A percentile compares a stretch with the other conserved stretches of the same genome.
Evolutionary conservation across 345 rosid species (phyloP).

Genomic region (Citropsis articulata): DNA sequence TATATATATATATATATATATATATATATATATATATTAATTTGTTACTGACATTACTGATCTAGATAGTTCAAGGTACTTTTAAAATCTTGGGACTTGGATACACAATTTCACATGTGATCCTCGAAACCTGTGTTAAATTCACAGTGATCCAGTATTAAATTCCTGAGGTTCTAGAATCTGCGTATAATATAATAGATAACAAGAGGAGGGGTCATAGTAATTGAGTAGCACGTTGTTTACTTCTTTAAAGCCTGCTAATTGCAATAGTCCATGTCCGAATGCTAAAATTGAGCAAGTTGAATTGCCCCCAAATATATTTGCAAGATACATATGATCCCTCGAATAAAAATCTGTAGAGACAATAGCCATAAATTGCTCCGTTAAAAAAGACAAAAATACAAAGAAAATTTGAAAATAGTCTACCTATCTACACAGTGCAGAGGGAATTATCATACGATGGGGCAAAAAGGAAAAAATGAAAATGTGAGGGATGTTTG

Average conservation of each 20-base stretch:
- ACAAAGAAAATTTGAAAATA: background rate
- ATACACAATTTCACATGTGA: too few species aligned
- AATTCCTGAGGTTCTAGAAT: too few species aligned
- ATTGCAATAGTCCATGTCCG: background rate
- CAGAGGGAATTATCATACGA: constrained; percentile 9
- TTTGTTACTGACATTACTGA: too few species aligned
- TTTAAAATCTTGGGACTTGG: too few species aligned
- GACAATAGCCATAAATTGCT: background rate
- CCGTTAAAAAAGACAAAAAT: background rate
- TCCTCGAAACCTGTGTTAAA: too few species aligned
- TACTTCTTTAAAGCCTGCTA: background rate
- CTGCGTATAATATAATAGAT: too few species aligned
- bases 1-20: too few species aligned
- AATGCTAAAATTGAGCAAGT: background rate
- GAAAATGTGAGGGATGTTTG: constrained; percentile 7
- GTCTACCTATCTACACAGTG: constrained; percentile 32
- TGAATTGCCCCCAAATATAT: background rate
- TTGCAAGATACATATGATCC: background rate
- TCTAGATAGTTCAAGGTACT: too few species aligned
- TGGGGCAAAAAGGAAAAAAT: background rate
- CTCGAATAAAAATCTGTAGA: constrained; percentile 9
- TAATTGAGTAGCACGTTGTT: background rate
- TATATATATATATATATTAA: too few species aligned
- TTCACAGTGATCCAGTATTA: too few species aligned
- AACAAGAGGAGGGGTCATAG: background rate